Conservation (phyloP, 2,329 filamentous ascomycete species). For the Sclerotinia spermophila region DNA sequence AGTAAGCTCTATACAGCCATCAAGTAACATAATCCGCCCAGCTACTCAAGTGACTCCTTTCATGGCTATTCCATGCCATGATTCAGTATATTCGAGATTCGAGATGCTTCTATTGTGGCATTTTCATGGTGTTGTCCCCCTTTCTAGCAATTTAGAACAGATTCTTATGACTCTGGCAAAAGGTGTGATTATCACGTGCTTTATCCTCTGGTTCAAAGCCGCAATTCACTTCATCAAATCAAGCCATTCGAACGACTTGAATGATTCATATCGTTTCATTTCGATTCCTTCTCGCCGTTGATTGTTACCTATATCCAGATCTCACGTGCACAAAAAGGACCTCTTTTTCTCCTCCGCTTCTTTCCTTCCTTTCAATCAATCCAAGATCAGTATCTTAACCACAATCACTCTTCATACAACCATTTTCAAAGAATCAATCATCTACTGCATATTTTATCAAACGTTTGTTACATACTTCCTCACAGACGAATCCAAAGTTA, state of each 20-base stretch:
- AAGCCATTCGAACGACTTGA: not conserved
- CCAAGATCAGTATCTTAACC: not conserved
- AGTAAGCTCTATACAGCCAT: not conserved
- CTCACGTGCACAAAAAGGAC: not conserved
- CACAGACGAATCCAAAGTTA: not conserved
- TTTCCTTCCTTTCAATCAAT: not conserved
- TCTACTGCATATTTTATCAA: not conserved
- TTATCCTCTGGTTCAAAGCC: not conserved
- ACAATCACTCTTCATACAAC: not conserved
- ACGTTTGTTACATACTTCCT: not conserved
- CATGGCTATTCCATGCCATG: not conserved
- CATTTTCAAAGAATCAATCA: not conserved
- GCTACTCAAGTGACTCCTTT: not conserved
- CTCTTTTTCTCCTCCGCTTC: too few species aligned
- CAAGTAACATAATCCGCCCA: not conserved
- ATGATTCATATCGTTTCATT: not conserved
- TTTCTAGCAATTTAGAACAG: not conserved
- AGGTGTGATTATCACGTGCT: not conserved
- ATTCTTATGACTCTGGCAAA: not conserved
- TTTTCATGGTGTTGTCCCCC: not conserved
- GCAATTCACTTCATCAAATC: not conserved
- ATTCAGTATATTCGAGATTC: accelerated
- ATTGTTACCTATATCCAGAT: not conserved
- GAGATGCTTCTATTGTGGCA: not conserved
- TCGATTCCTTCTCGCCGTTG: not conserved